A percentile compares a stretch with the other conserved stretches of the same genome.
These are phyloP conservation scores for Phylloporus arenicola DNA, from an alignment of 768 basidiomycete genomes.

Conservation along the genomic window DNA sequence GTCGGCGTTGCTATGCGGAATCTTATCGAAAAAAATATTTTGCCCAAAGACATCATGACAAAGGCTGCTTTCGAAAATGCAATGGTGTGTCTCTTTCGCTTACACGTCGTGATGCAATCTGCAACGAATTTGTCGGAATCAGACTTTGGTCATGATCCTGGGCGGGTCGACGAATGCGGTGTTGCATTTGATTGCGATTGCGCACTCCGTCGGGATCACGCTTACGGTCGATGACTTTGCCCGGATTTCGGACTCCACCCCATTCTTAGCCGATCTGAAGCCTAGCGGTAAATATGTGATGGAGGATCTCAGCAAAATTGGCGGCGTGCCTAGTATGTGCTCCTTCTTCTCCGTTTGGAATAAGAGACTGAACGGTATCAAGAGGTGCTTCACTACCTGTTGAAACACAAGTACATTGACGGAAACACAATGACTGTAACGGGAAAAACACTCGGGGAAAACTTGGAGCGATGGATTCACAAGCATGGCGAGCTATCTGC, in stretches of 20 bases:
- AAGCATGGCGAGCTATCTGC: slow-evolving; percentile 69
- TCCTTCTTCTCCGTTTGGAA: background rate
- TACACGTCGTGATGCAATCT: slow-evolving; percentile 3
- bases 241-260: slow-evolving; percentile 82
- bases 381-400: slow-evolving; percentile 83
- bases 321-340: slow-evolving; percentile 87
- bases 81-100: slow-evolving; percentile 52
- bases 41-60: slow-evolving; percentile 96
- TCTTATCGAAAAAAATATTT: slow-evolving; percentile 85
- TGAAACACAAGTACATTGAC: slow-evolving; percentile 85
- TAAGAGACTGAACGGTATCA: background rate
- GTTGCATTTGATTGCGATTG: slow-evolving; percentile 93
- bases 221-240: slow-evolving; percentile 93
- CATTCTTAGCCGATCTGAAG: slow-evolving; percentile 94
- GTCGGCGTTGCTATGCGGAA: slow-evolving; percentile 81
- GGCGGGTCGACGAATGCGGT: slow-evolving; percentile 99
- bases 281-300: slow-evolving; percentile 98
- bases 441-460: slow-evolving; percentile 85
- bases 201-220: slow-evolving; percentile 89
- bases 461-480: slow-evolving; percentile 84
- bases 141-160: slow-evolving; percentile 95
- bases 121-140: slow-evolving; percentile 3
- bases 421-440: slow-evolving; percentile 91
- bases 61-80: slow-evolving; percentile 96
- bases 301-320: slow-evolving; percentile 94